Conservation (phyloP, 805 yeast genomes). For the Saturnispora hagleri region DNA sequence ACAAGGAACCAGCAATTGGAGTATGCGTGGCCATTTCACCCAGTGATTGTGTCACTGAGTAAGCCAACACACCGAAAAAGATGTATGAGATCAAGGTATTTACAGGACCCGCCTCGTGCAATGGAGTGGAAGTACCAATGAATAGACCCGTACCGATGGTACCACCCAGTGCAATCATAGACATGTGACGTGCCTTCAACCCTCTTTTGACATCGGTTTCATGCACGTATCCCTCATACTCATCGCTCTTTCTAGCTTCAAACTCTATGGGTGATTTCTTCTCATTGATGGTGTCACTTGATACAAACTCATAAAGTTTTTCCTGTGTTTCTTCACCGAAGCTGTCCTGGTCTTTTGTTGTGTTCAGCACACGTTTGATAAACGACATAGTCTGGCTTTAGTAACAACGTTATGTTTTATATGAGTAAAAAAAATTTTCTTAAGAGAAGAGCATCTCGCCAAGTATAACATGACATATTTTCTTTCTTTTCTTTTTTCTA, state of each 20-base stretch:
- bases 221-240: conserved; percentile 8
- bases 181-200: conserved; percentile 55
- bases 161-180: conserved; percentile 72
- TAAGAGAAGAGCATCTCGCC: background rate
- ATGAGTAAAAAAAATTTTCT: background rate
- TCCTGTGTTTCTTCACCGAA: background rate
- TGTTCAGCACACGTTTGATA: background rate
- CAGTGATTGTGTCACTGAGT: conserved; percentile 55
- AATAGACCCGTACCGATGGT: conserved; percentile 74
- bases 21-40: conserved; percentile 77
- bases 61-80: conserved; percentile 57
- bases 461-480: background rate
- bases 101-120: conserved; percentile 57
- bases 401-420: background rate
- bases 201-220: conserved; percentile 32
- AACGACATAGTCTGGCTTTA: background rate
- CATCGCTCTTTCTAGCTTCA: background rate
- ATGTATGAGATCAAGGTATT: conserved; percentile 52
- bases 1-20: conserved; percentile 58
- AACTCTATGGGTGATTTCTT: background rate
- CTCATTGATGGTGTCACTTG: background rate
- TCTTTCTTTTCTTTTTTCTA: background rate
- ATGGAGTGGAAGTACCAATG: conserved; percentile 49
- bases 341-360: background rate
- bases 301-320: background rate